Evolutionary conservation across 2,329 filamentous ascomycete species (phyloP).

Genomic region (Acephala macrosclerotiorum): DNA sequence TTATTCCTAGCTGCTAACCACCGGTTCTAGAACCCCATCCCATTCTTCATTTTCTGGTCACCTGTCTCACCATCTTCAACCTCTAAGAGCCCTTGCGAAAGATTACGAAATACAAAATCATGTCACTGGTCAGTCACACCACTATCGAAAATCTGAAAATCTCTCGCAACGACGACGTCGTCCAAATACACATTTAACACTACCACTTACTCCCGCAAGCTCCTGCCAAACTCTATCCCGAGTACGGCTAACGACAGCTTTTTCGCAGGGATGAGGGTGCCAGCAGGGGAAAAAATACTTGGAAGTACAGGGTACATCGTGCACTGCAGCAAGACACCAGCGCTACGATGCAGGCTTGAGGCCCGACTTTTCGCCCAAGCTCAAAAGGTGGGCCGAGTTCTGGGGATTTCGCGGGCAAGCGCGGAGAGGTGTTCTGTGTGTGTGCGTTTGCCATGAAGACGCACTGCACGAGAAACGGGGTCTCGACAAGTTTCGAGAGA

Average conservation of each 20-base stretch:
- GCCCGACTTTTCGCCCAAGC: background rate
- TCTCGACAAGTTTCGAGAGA: too few relatives aligned
- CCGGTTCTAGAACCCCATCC: too few relatives aligned
- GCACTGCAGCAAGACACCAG: background rate
- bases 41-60: too few relatives aligned
- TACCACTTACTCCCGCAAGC: background rate
- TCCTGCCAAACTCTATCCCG: background rate
- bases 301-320: background rate
- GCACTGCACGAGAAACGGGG: too few relatives aligned
- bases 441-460: too few relatives aligned
- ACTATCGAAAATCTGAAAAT: too few relatives aligned
- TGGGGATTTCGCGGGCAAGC: background rate
- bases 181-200: background rate
- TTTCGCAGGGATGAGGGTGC: background rate
- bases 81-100: background rate
- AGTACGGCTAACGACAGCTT: background rate
- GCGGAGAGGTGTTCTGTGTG: background rate
- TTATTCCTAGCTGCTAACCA: too few relatives aligned
- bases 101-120: background rate
- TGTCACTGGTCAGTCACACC: background rate
- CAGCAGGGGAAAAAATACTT: background rate
- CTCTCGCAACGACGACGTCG: too few relatives aligned
- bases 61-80: too few relatives aligned
- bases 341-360: too few relatives aligned
- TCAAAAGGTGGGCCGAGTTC: background rate